Evolutionary conservation across 2,329 filamentous ascomycete species (phyloP), one percentile per base, ranked within the genome.

Genomic region (Arthrobotrys entomopaga): DNA sequence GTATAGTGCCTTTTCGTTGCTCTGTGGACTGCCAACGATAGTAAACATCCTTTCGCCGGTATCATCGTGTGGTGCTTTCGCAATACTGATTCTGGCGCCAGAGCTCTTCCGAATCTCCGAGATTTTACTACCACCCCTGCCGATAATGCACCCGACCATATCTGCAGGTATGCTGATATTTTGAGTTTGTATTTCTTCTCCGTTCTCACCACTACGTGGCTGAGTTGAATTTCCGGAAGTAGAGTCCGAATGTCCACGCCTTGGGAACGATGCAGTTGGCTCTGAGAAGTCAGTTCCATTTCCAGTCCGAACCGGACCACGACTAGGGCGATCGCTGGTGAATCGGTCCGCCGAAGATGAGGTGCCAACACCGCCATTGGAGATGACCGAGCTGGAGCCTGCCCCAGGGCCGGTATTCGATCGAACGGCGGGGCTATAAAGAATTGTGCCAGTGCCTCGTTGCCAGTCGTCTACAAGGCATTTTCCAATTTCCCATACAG

Each of bases 131-230:
- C 95, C 95, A 64, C 87, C 92, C 77, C 93, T 91, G 78, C 95
- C 95, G 81, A 99, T 99, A 84, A 99, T 99, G 84, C 95, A 99
- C 78, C 95, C 95, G 82, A 99, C 95, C 95, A 99, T 99, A 84
- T 99, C 95, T 54, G 95, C 93, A 24, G 95, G 95, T 80, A 99
- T 99, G 85, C 93, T 97, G 83, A 99, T 99, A 84, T 99, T 99
- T 81, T 99, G 95, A 0, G 95, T 99, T 83, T 97, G 94, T 75
- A 98, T 91, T 82, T 97, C 94, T 81, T 98, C 95, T 76, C 95
- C 95, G 77, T 98, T 96, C 83, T 98, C 94, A 76, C 95, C 93
- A 49, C 65, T 40, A 38, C 73, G 61, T 48, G 73, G 60, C 20
- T 75, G 65, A n/a, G 77, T 75, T 49, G 91, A 92, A 65, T 91